phyloP scores from a whole-genome alignment of 441 rosid genomes.

The Pelargonium cotyledonis region DNA sequence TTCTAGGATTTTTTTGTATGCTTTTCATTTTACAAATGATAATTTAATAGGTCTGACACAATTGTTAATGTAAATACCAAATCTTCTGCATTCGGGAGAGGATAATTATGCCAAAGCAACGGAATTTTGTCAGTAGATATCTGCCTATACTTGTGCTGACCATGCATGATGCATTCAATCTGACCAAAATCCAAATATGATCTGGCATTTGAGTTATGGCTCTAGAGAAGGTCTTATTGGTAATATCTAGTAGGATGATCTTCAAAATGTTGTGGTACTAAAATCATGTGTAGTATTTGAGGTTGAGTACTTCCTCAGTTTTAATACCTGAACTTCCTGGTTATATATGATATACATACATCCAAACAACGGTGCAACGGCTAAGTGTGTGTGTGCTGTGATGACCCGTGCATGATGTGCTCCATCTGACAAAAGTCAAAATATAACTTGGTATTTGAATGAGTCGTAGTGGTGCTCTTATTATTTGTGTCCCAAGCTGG shows the following conservation, averaged over 20 bases:
- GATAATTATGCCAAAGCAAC: too few species aligned
- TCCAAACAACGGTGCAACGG: neutral
- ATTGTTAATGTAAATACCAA: too few species aligned
- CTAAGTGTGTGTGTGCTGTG: neutral
- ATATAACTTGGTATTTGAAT: neutral
- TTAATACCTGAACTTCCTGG: neutral
- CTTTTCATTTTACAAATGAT: too few species aligned
- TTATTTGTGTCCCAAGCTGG: neutral
- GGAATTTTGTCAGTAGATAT: neutral
- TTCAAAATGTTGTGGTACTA: neutral
- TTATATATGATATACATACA: neutral
- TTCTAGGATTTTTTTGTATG: too few species aligned
- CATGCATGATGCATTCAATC: neutral
- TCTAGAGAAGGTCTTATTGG: neutral
- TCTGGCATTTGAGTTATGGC: neutral
- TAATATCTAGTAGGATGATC: neutral
- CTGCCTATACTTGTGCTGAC: neutral
- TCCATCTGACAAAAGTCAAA: neutral
- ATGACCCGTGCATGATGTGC: neutral
- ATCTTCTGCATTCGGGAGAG: neutral
- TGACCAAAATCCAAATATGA: neutral
- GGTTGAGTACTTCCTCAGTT: neutral
- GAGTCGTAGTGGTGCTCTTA: neutral
- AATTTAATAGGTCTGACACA: too few species aligned
- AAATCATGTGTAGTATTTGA: neutral